Conservation (phyloP, 1,284 basidiomycete species). For the Kwoniella shivajii region DNA sequence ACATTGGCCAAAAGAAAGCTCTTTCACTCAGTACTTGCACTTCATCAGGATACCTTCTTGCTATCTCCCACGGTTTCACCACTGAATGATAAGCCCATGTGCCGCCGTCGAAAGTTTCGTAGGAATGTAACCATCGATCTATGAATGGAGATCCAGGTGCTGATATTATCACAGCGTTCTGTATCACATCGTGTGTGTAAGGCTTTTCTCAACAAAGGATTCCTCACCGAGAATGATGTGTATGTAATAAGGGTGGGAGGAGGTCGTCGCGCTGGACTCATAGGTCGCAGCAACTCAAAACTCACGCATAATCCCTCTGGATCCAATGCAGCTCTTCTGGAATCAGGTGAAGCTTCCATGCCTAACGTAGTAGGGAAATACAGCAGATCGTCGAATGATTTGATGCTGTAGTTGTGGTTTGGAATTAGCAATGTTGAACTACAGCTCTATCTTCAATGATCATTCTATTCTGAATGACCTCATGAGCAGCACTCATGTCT, state of each 20-base stretch:
- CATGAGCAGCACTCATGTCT: neutral
- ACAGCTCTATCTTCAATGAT: neutral
- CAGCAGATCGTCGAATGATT: conserved; percentile 48
- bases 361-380: conserved; percentile 54
- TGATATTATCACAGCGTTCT: conserved; percentile 58
- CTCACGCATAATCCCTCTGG: conserved; percentile 53
- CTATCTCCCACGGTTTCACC: conserved; percentile 52
- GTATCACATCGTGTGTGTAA: conserved; percentile 12
- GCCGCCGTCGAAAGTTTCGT: conserved; percentile 52
- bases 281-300: no score
- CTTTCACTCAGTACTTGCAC: conserved; percentile 55
- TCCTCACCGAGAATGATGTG: neutral
- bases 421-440: conserved; percentile 22
- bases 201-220: no score
- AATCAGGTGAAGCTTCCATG: conserved; percentile 54
- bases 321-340: conserved; percentile 35
- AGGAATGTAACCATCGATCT: conserved; percentile 52
- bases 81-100: conserved; percentile 56
- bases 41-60: conserved; percentile 52
- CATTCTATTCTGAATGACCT: neutral
- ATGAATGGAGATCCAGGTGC: conserved; percentile 54
- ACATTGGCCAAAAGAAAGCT: conserved; percentile 59
- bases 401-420: conserved; percentile 16
- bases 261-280: neutral
- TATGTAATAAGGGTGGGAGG: no score